Evolutionary conservation across 495 filamentous ascomycete species (phyloP), one percentile per base, ranked within the genome.

Genomic region (Xylaria flabelliformis): DNA sequence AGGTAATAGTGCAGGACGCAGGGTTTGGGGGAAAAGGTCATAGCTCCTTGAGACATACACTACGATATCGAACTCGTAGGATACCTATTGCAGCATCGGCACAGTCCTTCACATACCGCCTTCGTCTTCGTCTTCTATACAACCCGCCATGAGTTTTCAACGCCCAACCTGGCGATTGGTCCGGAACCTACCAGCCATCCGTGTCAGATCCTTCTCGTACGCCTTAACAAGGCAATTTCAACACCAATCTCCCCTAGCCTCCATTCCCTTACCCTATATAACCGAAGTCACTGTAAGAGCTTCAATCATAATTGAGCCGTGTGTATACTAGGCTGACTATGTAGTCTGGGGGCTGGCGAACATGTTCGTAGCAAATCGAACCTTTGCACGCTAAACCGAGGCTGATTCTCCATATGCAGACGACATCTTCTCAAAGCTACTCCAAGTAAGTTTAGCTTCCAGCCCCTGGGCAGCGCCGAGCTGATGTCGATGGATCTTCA

Each of bases 341-440:
- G 70, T 76, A 97, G 94, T 89, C 91, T 80, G 94, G 93, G 74
- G 94, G 94, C 75, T 97, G 93, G 92, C 91, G 93, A 76, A 97
- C 93, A 77, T 94, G 93, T 95, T 89, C 73, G 90, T 85, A 55
- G 55, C n/a, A 15, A 34, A 56, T 46, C 44, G 46, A 78, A 69
- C 59, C 51, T 74, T 67, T 10, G 71, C 26, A 29, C 69, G 51
- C 77, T 72, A 63, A 68, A 65, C 78, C 67, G 21, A 76, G 64
- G 73, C 69, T 74, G 64, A 74, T 74, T 78, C 71, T 41, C 24
- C 59, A 61, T 59, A 17, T 69, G 56, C 81, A 94, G 92, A 92
- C 80, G 93, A 95, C 77, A 94, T 95, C 73, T 95, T 94, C 82
- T 94, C 93, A 36, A 87, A 91, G 77, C 85, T 94, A 19, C 82